Percentiles rank a stretch among this genome's conserved stretches.
phyloP scores from a whole-genome alignment of 139 green algal genomes.

The Chlamydomonas sphaeroides region DNA sequence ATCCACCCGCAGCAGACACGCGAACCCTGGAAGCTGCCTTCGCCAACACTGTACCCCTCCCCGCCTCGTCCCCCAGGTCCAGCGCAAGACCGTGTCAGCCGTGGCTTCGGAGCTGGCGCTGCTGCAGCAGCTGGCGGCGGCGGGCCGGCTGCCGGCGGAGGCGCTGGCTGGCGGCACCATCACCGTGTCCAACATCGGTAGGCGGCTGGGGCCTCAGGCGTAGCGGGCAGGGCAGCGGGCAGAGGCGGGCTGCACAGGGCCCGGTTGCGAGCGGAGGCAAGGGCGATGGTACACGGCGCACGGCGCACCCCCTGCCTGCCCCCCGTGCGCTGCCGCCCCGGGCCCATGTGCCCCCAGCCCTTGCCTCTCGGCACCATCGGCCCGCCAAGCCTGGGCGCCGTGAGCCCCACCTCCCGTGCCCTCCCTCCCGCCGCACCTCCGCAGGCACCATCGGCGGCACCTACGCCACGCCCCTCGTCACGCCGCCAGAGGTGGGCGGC shows the following conservation, averaged over 20 bases:
- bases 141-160: conserved; percentile 63
- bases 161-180: conserved; percentile 84
- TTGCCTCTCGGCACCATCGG: too few species aligned
- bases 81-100: conserved; percentile 62
- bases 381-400: too few species aligned
- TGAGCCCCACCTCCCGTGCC: neutral
- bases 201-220: neutral
- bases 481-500: conserved; percentile 71
- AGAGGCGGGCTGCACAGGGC: too few species aligned
- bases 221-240: too few species aligned
- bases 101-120: conserved; percentile 76
- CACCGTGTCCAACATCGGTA: conserved; percentile 91
- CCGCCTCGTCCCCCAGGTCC: conserved; percentile 42
- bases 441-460: conserved; percentile 84
- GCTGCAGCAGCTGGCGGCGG: conserved; percentile 76
- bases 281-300: too few species aligned
- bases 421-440: neutral
- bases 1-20: too few species aligned
- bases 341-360: too few species aligned
- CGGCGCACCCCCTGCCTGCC: too few species aligned
- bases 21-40: too few species aligned
- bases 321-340: too few species aligned
- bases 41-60: too few species aligned
- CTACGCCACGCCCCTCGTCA: conserved; percentile 84
- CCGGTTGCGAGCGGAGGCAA: too few species aligned